Evolutionary conservation across 2,329 filamentous ascomycete genomes (phyloP).

Genomic region (Fusarium foetens): DNA sequence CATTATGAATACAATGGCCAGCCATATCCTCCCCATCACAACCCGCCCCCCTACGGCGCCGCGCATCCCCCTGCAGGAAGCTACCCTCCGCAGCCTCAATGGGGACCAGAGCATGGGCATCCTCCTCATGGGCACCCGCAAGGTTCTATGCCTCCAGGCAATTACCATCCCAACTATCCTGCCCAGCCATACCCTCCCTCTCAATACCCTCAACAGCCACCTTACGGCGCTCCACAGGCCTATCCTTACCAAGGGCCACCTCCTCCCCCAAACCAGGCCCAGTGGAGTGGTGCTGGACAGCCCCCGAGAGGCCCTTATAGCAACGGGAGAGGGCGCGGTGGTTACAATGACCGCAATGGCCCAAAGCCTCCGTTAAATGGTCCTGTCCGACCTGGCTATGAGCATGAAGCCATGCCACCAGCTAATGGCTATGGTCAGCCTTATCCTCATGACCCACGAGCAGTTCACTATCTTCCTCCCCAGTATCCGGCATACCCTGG

Average conservation of each 20-base stretch:
- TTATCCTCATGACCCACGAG: constrained; percentile 55
- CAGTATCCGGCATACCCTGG: constrained; percentile 55
- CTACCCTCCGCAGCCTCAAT: constrained; percentile 56
- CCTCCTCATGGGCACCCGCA: constrained; percentile 58
- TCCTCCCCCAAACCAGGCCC: constrained; percentile 49
- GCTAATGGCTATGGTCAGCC: constrained; percentile 53
- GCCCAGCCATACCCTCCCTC: constrained; percentile 61
- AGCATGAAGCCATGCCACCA: constrained; percentile 49
- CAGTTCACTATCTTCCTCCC: constrained; percentile 46
- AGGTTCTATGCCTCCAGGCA: constrained; percentile 61
- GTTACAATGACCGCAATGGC: constrained; percentile 58
- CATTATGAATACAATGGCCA: constrained; percentile 59
- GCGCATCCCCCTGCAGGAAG: constrained; percentile 51
- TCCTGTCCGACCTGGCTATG: constrained; percentile 50
- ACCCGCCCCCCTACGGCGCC: constrained; percentile 44
- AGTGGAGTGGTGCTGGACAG: constrained; percentile 49
- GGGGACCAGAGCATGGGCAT: constrained; percentile 53
- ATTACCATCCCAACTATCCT: constrained; percentile 69
- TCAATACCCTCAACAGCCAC: constrained; percentile 57
- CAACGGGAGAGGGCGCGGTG: constrained; percentile 54
- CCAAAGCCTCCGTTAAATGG: constrained; percentile 48
- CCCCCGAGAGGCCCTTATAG: constrained; percentile 52
- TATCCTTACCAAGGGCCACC: constrained; percentile 53
- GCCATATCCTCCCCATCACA: constrained; percentile 49
- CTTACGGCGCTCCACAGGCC: constrained; percentile 55